These are phyloP conservation scores for Termitomyces bulborhizus DNA, from an alignment of 768 basidiomycete genomes.

Conservation along the genomic window DNA sequence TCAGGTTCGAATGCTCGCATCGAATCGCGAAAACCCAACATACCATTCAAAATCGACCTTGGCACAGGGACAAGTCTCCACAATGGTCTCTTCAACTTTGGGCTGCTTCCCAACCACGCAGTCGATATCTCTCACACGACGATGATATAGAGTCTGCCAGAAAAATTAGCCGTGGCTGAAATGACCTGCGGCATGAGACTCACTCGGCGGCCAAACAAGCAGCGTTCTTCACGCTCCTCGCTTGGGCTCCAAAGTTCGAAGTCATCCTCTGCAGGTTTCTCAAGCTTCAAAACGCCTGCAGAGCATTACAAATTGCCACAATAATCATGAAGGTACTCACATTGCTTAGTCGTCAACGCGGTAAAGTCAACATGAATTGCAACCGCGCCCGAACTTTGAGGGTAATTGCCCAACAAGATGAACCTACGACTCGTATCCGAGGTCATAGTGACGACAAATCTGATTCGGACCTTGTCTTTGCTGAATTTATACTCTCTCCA, in stretches of 20 bases:
- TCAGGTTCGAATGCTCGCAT: background rate
- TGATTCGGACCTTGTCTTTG: slow-evolving; percentile 66
- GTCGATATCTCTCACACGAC: slow-evolving; percentile 69
- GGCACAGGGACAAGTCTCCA: slow-evolving; percentile 69
- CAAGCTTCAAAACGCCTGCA: slow-evolving; percentile 59
- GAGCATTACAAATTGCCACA: slow-evolving; percentile 2
- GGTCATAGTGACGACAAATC: slow-evolving; percentile 80
- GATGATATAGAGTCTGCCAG: slow-evolving; percentile 81
- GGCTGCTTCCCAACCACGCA: slow-evolving; percentile 77
- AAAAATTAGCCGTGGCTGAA: background rate
- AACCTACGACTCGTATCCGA: slow-evolving; percentile 89
- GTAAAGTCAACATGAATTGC: slow-evolving; percentile 89
- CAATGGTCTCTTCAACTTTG: slow-evolving; percentile 46
- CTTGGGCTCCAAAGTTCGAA: slow-evolving; percentile 98
- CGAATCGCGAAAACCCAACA: slow-evolving; percentile 16
- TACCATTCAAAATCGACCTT: slow-evolving; percentile 91
- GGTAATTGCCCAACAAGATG: slow-evolving; percentile 68
- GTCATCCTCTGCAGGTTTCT: slow-evolving; percentile 81
- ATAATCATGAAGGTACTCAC: slow-evolving; percentile 36
- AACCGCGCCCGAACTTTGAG: slow-evolving; percentile 43
- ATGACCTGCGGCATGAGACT: slow-evolving; percentile 1
- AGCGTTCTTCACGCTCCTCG: slow-evolving; percentile 79
- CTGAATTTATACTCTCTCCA: slow-evolving; percentile 89
- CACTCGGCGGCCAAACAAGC: slow-evolving; percentile 90
- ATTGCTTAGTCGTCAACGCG: slow-evolving; percentile 64